Evolutionary conservation across 129 eudicot species (phyloP).

Genomic region (Logfia minima): DNA sequence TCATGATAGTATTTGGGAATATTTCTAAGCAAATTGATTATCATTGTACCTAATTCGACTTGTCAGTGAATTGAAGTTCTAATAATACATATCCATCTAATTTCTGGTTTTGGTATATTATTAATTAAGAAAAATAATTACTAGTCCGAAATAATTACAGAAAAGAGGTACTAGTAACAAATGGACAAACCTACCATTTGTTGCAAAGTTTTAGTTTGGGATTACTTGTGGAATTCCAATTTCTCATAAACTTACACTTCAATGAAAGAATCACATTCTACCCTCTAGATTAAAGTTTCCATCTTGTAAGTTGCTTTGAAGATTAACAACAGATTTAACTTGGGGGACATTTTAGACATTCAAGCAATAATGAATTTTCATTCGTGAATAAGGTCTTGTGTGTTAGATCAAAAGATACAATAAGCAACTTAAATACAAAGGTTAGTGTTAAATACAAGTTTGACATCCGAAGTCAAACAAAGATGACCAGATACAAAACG

Average conservation of each 20-base stretch:
- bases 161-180: background rate
- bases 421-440: background rate
- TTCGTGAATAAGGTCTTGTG: too few relatives aligned
- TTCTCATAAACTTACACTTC: constrained; percentile 26
- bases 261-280: constrained; percentile 40
- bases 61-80: too few relatives aligned
- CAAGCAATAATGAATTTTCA: too few relatives aligned
- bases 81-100: too few relatives aligned
- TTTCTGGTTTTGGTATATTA: too few relatives aligned
- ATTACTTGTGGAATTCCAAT: constrained; percentile 14
- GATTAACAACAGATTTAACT: background rate
- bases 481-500: background rate
- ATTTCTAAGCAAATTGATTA: too few relatives aligned
- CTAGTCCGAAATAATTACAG: background rate
- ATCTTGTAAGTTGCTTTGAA: constrained; percentile 25
- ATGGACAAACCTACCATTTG: constrained; percentile 9
- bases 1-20: too few relatives aligned
- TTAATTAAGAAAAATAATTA: too few relatives aligned
- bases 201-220: constrained; percentile 14
- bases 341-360: background rate
- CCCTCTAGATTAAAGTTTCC: constrained; percentile 22
- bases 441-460: constrained; percentile 23
- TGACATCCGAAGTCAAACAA: constrained; percentile 5
- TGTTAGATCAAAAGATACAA: background rate
- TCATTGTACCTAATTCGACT: too few relatives aligned